Evolutionary conservation across 768 basidiomycete species (phyloP).

Genomic region (Hericium alpestre): DNA sequence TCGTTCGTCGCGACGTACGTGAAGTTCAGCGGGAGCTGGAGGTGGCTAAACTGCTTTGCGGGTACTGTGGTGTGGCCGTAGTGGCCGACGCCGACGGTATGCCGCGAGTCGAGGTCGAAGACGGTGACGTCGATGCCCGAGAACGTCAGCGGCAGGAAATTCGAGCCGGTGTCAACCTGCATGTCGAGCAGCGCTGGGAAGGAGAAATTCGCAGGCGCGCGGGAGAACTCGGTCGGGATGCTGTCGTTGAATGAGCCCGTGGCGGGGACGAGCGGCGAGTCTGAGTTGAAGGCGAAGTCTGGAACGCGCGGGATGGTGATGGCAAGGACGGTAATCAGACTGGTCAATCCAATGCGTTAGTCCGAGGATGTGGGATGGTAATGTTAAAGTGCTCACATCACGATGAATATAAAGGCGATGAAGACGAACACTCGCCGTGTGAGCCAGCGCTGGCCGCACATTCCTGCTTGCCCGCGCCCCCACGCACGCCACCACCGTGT

Average conservation of each 20-base stretch:
- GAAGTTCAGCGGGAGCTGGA: constrained; percentile 74
- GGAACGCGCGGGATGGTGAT: constrained; percentile 83
- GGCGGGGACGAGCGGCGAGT: constrained; percentile 48
- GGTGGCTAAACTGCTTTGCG: constrained; percentile 52
- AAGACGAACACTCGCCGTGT: constrained; percentile 67
- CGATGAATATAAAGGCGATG: constrained; percentile 50
- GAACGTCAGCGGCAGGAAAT: constrained; percentile 72
- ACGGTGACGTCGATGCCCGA: constrained; percentile 54
- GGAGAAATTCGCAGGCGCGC: constrained; percentile 79
- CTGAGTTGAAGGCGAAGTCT: constrained; percentile 47
- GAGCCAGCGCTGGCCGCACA: constrained; percentile 66
- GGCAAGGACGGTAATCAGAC: constrained; percentile 60
- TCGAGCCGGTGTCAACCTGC: constrained; percentile 63
- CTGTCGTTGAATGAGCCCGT: constrained; percentile 46
- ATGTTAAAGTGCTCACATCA: constrained; percentile 31
- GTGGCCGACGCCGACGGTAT: constrained; percentile 58
- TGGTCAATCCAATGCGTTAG: constrained; percentile 15
- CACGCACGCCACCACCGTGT: constrained; percentile 60
- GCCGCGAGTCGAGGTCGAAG: constrained; percentile 57
- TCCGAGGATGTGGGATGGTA: not conserved
- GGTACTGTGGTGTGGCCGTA: constrained; percentile 48
- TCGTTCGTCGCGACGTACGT: constrained; percentile 71
- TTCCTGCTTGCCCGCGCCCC: constrained; percentile 68
- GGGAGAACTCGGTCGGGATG: constrained; percentile 55
- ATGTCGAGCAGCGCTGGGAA: constrained; percentile 73